Evolutionary conservation across 331 rosid genomes (phyloP), one percentile per base, ranked within the genome.

Genomic region (Telfairia occidentalis): DNA sequence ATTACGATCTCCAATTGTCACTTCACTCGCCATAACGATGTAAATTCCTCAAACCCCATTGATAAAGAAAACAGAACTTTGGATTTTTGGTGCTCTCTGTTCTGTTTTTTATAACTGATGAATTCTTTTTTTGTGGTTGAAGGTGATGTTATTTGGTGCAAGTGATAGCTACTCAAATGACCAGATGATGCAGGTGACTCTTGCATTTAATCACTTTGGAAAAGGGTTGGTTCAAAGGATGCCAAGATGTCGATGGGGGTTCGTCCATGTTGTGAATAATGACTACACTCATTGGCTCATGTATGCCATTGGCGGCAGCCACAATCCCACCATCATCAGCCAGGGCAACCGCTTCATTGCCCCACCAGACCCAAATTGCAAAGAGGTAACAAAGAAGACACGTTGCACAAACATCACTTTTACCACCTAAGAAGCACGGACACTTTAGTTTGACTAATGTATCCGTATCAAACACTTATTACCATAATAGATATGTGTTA

Each of bases 301-400:
- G 88, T 86, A 86, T 60, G 94, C 94, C 72, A 75, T 89, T 13
- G 94, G 91, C 37, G 94, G 94, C 13, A 85, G 88, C 80, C 35
- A 52, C 49, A 71, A 81, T 0, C 90, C 96, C 52, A 89, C 90
- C 71, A 82, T 89, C 59, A 7, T 84, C 34, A 85, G 96, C 78
- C 89, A 87, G 60, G 90, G 91, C 11, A 87, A 85, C 57, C 85
- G 90, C 4, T 89, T 76, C 48, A 16, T 81, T 19, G 87, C 92
- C 13, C 81, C 83, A 5, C 38, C 60, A 0, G 24, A 78, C 18
- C 18, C 2, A 28, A 2, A 9, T 55, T 70, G 78, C 57, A 89
- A 89, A 77, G 82, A 86, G 90, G 50, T 65, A 35, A 35, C 10
- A 6, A 18, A 59, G 24, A 10, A 55, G 3, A 55, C 38, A 11